Conservation (phyloP, 1,284 basidiomycete genomes). For the Ustilago crameri region DNA sequence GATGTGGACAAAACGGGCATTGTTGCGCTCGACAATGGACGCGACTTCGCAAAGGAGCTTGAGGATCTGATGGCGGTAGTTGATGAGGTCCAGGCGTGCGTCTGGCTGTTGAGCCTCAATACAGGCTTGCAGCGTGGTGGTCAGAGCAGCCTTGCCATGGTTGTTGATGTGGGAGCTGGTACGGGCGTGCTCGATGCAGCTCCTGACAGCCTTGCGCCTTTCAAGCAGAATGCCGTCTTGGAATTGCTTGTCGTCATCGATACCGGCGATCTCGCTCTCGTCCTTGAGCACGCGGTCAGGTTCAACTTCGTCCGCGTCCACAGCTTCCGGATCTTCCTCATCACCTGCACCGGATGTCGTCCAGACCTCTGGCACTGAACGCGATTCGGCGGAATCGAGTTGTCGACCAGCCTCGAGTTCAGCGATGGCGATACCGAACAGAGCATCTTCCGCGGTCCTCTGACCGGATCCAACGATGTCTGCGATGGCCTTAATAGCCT, state of each 20-base stretch:
- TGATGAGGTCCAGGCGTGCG: conserved; percentile 57
- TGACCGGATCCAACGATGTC: conserved; percentile 49
- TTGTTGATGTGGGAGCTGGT: conserved; percentile 17
- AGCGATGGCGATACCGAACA: conserved; percentile 29
- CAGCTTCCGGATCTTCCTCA: conserved; percentile 5
- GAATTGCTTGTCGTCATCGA: conserved; percentile 55
- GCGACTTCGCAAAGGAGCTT: conserved; percentile 49
- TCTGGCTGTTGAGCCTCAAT: conserved; percentile 42
- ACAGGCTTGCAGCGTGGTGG: conserved; percentile 34
- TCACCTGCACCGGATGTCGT: conserved; percentile 1
- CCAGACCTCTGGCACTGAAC: conserved; percentile 26
- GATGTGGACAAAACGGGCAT: conserved; percentile 49
- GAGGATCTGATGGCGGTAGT: conserved; percentile 61
- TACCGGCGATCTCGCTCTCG: conserved; percentile 37
- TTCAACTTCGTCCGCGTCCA: conserved; percentile 33
- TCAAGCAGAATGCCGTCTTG: conserved; percentile 50
- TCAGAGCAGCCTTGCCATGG: conserved; percentile 8
- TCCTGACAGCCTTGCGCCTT: conserved; percentile 38
- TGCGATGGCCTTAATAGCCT: conserved; percentile 55
- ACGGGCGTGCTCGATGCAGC: conserved; percentile 47
- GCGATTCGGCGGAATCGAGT: conserved; percentile 23
- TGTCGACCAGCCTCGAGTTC: conserved; percentile 41
- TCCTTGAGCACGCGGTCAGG: conserved; percentile 35
- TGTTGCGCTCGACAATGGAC: conserved; percentile 54
- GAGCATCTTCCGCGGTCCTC: conserved; percentile 10